Evolutionary conservation across 1,139 yeast genomes (phyloP).

Genomic region (Yamadazyma friedrichii): DNA sequence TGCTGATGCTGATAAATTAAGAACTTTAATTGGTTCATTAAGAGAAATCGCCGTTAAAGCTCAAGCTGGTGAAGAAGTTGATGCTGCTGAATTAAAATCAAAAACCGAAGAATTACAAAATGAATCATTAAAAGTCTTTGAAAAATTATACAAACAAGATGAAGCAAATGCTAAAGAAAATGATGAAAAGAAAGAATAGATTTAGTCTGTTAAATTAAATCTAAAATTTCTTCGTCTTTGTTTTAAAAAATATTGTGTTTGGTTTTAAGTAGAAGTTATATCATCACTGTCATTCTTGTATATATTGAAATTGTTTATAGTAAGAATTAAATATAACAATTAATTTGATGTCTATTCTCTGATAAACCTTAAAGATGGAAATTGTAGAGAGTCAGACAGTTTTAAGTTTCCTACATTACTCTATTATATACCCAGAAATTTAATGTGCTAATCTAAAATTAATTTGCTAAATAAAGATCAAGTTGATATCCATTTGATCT

Average conservation of each 20-base stretch:
- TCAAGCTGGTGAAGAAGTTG: slow-evolving; percentile 88
- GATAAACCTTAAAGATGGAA: too few relatives aligned
- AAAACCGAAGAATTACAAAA: slow-evolving; percentile 94
- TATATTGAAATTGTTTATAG: slow-evolving; percentile 17
- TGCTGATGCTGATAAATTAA: slow-evolving; percentile 83
- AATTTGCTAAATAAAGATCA: slow-evolving; percentile 13
- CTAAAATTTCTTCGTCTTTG: not conserved
- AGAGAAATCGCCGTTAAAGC: slow-evolving; percentile 93
- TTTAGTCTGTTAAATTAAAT: not conserved
- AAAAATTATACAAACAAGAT: slow-evolving; percentile 83
- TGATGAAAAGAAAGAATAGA: slow-evolving; percentile 22
- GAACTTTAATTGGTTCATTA: slow-evolving; percentile 70
- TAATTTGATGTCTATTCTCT: not conserved
- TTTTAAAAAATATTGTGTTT: slow-evolving; percentile 1
- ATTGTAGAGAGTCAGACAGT: too few relatives aligned
- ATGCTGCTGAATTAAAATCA: slow-evolving; percentile 79
- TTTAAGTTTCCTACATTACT: not conserved
- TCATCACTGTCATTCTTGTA: slow-evolving; percentile 12
- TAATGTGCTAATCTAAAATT: not conserved
- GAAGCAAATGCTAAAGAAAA: slow-evolving; percentile 33
- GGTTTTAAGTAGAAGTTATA: slow-evolving; percentile 1
- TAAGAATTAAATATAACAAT: slow-evolving; percentile 5
- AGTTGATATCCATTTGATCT: slow-evolving; percentile 20
- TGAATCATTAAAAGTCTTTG: slow-evolving; percentile 90
- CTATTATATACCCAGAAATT: not conserved